A percentile compares a stretch with the other conserved stretches of the same genome.
Evolutionary conservation across 2,329 filamentous ascomycete genomes (phyloP).

Genomic region (Pseudogymnoascus sp.): DNA sequence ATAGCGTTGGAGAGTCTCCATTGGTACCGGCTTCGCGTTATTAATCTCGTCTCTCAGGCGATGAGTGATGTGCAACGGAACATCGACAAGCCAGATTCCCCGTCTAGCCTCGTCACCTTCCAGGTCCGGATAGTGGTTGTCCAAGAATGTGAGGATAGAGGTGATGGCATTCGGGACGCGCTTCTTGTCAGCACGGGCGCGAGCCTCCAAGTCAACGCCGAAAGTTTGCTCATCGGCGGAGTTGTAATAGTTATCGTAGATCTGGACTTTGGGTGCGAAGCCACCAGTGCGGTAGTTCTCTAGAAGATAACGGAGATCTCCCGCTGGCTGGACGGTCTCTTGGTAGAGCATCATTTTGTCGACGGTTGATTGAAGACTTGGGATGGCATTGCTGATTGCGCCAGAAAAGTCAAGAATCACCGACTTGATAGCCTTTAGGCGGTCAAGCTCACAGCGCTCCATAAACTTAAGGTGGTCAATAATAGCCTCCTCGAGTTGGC

Average conservation of each 20-base stretch:
- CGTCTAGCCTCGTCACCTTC: conserved; percentile 91
- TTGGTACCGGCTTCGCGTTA: conserved; percentile 69
- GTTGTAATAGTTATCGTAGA: conserved; percentile 99
- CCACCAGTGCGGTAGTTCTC: conserved; percentile 95
- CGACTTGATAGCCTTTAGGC: conserved; percentile 95
- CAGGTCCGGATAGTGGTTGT: conserved; percentile 93
- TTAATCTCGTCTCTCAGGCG: conserved; percentile 76
- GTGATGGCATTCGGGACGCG: conserved; percentile 89
- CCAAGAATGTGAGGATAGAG: conserved; percentile 85
- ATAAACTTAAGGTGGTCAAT: conserved; percentile 89
- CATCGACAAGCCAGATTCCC: conserved; percentile 89
- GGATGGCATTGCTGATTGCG: conserved; percentile 95
- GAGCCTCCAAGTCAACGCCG: conserved; percentile 92
- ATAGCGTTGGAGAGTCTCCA: conserved; percentile 73
- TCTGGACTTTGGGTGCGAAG: conserved; percentile 80
- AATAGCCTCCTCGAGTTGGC: conserved; percentile 92
- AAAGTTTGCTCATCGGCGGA: conserved; percentile 96
- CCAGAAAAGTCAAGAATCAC: conserved; percentile 97
- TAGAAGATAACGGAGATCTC: conserved; percentile 84
- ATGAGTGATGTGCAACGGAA: conserved; percentile 76
- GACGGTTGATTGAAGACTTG: conserved; percentile 86
- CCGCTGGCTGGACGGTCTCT: conserved; percentile 89
- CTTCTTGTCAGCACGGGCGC: conserved; percentile 88
- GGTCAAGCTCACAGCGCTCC: conserved; percentile 92
- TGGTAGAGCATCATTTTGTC: conserved; percentile 99